Base-by-base conservation (phyloP, 352 stramenopile genomes). In the Globisporangium iwayamae region DNA sequence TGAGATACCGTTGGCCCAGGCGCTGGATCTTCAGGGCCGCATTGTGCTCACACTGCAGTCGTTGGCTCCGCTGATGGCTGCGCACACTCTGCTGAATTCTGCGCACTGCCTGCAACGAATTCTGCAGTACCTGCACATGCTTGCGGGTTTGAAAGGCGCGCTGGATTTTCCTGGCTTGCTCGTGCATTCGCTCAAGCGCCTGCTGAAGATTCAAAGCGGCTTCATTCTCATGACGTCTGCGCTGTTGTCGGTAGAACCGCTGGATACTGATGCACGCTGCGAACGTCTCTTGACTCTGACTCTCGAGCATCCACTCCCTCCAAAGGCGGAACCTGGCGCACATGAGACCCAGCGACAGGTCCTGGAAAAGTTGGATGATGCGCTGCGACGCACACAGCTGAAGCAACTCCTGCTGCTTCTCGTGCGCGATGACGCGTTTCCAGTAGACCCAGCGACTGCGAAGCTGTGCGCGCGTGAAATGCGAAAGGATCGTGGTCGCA, bases 191-290 rank as follows among this genome's bases (percentile, higher is more conserved):
- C 18, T 72, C 62, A 4, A 76, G 22, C 34, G 63, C 65, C 43
- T 77, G 34, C 13, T 59, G n/a, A 30, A 76, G 39, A 30, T 64
- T 38, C 13, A 34, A 28, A 50, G 70, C 34, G n/a, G 28, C 34
- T 36, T 56, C 20, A 43, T 6, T 10, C n/a, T 51, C 34, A 3
- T 20, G 16, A 4, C 13, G 55, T 25, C n/a, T 34, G 4, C 18
- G 60, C 50, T 72, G 32, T 16, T 55, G 55, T 1, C 47, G 62
- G 18, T 50, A 9, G 20, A 67, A 74, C 11, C 41, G 60, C 58
- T 84, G 75, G 28, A 84, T 66, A 11, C 66, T 72, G n/a, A 81
- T 55, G 9, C 62, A 62, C 34, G 76, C 74, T 41, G 76, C 78
- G 25, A 77, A 30, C 0, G 36, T 38, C 51, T 87, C 74, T n/a